Base-by-base conservation (phyloP, 2,329 filamentous ascomycete genomes). In the Fusarium mexicanum region DNA sequence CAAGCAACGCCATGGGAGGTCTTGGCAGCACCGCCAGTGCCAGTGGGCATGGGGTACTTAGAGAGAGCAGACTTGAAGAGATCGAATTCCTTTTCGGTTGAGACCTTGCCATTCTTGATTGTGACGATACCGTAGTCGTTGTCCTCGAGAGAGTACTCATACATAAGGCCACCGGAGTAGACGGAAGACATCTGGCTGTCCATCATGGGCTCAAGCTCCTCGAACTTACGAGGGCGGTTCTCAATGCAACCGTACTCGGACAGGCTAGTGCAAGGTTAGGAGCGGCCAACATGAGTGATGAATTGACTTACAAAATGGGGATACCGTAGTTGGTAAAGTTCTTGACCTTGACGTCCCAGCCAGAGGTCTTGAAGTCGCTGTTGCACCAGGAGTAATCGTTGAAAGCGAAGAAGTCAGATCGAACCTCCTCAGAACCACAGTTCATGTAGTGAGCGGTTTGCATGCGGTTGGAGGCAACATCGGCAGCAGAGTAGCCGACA, bases 81-180 rank as follows among this genome's bases (percentile, higher is more conserved):
- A 53, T 84, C 81, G 83, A 92, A 97, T 79, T 96, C 93, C 46
- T 83, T 72, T 26, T 50, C 84, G 73, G 92, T 88, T 38, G 84
- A 85, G 67, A 93, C 88, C 9, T 82, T 84, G 80, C 83, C 78
- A 72, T 87, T 88, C 53, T 83, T 80, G 79, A 96, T 86, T 66
- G 89, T 84, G 80, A 95, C 94, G 67, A 97, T 91, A 74, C 95
- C 96, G 83, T 91, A 98, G 51, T 91, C 87, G 85, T 91, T 94
- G 70, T 88, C 87, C 84, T 97, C 94, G 79, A 93, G 85, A 16
- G 93, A 92, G 87, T 98, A 99, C 85, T 98, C 95, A 86, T 98
- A 99, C 83, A 98, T 93, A 44, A 99, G 90, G 82, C 96, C 96
- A 79, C 96, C 96, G 46, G 95, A 98, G 89, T 98, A 98, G 79